Conservation (phyloP, 78 protist genomes). For the Guillardia theta region DNA sequence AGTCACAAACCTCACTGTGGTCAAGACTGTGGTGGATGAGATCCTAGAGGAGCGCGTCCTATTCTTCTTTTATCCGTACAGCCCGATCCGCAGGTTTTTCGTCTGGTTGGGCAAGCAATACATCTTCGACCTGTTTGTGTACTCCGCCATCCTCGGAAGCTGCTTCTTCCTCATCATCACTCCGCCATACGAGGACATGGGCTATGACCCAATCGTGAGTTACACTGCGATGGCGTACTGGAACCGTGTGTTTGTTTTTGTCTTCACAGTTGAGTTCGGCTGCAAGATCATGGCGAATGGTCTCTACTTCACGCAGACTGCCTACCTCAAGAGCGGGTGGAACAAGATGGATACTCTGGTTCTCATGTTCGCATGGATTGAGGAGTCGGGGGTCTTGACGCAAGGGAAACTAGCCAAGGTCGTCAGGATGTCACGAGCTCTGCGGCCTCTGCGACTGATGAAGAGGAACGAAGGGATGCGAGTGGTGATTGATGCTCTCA, state of each 20-base stretch:
- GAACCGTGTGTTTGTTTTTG: not conserved
- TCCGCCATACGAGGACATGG: not conserved
- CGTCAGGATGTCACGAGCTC: not conserved
- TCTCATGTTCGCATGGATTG: not conserved
- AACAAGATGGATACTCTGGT: not conserved
- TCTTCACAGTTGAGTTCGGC: not conserved
- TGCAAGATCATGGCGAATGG: not conserved
- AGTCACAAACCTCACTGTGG: too few species aligned
- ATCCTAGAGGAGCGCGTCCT: not conserved
- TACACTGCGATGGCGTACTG: not conserved
- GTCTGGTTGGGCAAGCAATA: not conserved
- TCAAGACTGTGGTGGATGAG: not conserved
- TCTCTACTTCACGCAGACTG: not conserved
- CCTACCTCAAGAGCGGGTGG: not conserved
- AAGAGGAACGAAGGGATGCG: not conserved
- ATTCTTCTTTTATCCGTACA: not conserved
- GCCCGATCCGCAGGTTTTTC: not conserved
- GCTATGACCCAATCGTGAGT: not conserved
- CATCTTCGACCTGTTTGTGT: not conserved
- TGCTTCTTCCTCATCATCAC: not conserved
- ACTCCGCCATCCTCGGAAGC: not conserved
- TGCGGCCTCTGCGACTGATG: not conserved
- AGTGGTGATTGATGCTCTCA: not conserved
- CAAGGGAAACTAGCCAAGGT: not conserved
- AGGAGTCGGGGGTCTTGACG: not conserved